These are phyloP conservation scores for Mortierella sp. DNA, from an alignment of 371 early-diverging fungal genomes.

Conservation along the genomic window DNA sequence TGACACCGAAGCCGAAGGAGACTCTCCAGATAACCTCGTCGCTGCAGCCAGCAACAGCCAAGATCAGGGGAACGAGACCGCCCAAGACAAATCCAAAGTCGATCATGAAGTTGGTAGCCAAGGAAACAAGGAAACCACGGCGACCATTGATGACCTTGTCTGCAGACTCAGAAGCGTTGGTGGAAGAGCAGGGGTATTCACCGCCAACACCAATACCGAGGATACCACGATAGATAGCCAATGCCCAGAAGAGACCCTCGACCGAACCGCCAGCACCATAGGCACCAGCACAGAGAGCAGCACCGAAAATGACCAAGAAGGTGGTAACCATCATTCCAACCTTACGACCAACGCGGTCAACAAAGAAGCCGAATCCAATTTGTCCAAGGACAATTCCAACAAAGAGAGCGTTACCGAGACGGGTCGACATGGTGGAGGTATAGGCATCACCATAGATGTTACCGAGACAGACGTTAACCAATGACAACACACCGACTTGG, in stretches of 20 bases:
- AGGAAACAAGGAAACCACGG: slow-evolving; percentile 74
- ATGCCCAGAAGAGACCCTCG: slow-evolving; percentile 63
- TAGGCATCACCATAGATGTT: slow-evolving; percentile 15
- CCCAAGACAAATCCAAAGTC: slow-evolving; percentile 65
- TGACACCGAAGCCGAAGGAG: slow-evolving; percentile 77
- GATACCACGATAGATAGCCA: slow-evolving; percentile 74
- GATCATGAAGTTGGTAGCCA: slow-evolving; percentile 63
- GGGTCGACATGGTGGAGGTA: slow-evolving; percentile 29
- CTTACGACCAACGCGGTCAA: slow-evolving; percentile 61
- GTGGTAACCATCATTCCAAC: slow-evolving; percentile 59
- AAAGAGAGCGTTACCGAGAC: slow-evolving; percentile 46
- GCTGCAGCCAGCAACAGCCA: slow-evolving; percentile 67
- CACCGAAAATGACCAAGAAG: slow-evolving; percentile 60
- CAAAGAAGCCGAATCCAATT: slow-evolving; percentile 57
- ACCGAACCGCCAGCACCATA: slow-evolving; percentile 31
- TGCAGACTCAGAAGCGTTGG: slow-evolving; percentile 80
- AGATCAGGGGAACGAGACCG: slow-evolving; percentile 61
- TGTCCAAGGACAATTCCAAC: slow-evolving; percentile 46
- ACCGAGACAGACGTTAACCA: slow-evolving; percentile 28
- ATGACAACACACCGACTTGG: slow-evolving; percentile 39
- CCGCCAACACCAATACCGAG: slow-evolving; percentile 79
- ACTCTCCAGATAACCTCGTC: slow-evolving; percentile 88
- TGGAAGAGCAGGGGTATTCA: slow-evolving; percentile 73
- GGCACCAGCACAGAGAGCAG: slow-evolving; percentile 55
- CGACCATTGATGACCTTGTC: slow-evolving; percentile 63